Percentiles rank a stretch among this genome's conserved stretches.
These are phyloP conservation scores for Globisporangium polare DNA, from an alignment of 352 stramenopile genomes.

Conservation along the genomic window DNA sequence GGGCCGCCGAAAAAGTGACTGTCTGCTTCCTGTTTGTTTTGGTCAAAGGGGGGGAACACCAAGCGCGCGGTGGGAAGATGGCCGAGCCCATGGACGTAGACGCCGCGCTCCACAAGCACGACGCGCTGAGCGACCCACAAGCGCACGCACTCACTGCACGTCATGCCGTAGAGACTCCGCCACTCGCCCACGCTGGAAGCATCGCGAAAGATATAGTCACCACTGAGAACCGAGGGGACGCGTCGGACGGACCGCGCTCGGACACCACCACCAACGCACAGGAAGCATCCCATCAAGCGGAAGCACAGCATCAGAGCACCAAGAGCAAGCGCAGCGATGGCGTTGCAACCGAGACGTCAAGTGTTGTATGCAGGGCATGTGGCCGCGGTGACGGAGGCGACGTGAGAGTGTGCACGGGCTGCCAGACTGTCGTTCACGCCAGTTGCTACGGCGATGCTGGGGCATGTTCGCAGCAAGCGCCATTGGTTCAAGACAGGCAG, in stretches of 20 bases:
- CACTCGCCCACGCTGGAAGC: conserved; percentile 3
- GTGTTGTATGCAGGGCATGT: conserved; percentile 1
- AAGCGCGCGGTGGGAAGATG: conserved; percentile 4
- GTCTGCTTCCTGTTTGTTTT: background rate
- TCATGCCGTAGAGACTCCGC: background rate
- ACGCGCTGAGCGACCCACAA: background rate
- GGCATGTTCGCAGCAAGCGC: background rate
- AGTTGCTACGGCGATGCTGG: conserved; percentile 27
- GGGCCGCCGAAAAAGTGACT: background rate
- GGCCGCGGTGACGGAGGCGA: background rate
- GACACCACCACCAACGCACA: background rate
- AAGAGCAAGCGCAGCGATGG: background rate
- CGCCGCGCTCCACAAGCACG: conserved; percentile 12
- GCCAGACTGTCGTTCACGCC: conserved; percentile 27
- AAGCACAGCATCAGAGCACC: background rate
- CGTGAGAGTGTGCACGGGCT: conserved; percentile 29
- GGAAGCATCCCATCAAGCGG: background rate
- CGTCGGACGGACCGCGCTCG: background rate
- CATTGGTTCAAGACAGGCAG: background rate
- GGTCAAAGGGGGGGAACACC: conserved; percentile 9
- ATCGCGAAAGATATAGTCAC: background rate
- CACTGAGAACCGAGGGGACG: conserved; percentile 4
- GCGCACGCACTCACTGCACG: background rate
- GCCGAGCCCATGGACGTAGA: conserved; percentile 11
- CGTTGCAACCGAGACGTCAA: background rate